Conservation (phyloP, 306 rosid species). For the Inga oerstediana region DNA sequence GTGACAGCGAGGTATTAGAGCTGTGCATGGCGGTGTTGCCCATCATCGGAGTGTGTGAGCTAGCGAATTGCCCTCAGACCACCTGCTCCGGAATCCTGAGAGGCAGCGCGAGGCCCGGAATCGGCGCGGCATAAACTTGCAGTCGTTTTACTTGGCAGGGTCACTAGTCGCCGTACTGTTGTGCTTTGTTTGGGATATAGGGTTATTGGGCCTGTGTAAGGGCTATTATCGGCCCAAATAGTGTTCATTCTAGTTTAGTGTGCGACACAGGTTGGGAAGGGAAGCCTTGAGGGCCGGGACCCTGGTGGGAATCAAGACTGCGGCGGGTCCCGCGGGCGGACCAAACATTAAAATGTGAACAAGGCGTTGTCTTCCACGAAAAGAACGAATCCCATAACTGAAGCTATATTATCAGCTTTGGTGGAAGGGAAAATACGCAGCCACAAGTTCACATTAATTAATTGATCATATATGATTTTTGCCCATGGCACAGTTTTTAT, state of each 20-base stretch:
- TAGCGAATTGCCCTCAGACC: background rate
- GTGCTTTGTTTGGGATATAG: too few relatives aligned
- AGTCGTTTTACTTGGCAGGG: background rate
- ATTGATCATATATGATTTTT: too few relatives aligned
- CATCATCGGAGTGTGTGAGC: background rate
- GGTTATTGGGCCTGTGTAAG: background rate
- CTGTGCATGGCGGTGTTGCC: background rate
- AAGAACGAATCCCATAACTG: background rate
- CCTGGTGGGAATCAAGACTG: background rate
- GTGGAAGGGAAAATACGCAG: background rate
- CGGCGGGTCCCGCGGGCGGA: background rate
- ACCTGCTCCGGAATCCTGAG: background rate
- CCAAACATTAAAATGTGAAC: background rate
- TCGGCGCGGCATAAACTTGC: background rate
- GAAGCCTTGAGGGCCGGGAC: background rate
- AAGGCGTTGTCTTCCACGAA: too few relatives aligned
- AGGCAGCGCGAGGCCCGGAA: background rate
- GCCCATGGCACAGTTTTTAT: too few relatives aligned
- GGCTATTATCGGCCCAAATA: background rate
- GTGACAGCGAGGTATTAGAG: slow-evolving; percentile 30
- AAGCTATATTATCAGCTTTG: background rate
- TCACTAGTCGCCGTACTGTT: too few relatives aligned
- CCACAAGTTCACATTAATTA: too few relatives aligned
- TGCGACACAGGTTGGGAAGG: background rate
- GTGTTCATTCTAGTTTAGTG: background rate